Evolutionary conservation across 2,329 filamentous ascomycete species (phyloP), one percentile per base, ranked within the genome.

Genomic region (Helicocarpus griseus): DNA sequence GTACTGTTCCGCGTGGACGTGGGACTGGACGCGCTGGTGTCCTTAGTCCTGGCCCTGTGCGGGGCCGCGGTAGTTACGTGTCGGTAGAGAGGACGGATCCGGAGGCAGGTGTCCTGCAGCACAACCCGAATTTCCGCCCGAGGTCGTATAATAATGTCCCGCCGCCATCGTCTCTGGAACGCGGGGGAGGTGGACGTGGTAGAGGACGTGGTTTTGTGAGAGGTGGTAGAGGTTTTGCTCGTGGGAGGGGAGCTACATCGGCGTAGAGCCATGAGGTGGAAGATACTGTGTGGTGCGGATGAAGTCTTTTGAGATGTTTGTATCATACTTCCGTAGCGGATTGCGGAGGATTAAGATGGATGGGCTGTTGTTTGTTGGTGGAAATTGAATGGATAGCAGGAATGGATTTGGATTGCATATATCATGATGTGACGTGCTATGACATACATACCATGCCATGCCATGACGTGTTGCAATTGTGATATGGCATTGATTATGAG

Each of bases 61-160:
- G 38, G 47, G 41, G 52, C 46, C 58, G 62, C 28, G 58, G 58
- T 40, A 63, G 61, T 3, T 68, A 66, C 50, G 57, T 58, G 17
- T 59, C 59, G 17, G 59, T 68, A 33, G 64, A 80, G 60, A 74
- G 70, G 55, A 69, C 62, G 50, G 75, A 78, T 59, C 70, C 73
- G 4, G 63, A 67, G 6, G 72, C 72, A 31, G 75, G 74, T 22
- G 69, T 80, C 6, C 61, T 78, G n/a, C 61, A 67, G 45, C 73
- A 75, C 60, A 79, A 78, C 59, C 74, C 73, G 2, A 69, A 69
- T 45, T 80, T 80, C 62, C 66, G 70, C 41, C 74, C 76, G 11
- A 72, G 75, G 55, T 66, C 66, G 56, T 75, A 76, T 54, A 63
- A 64, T 49, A 72, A 68, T 52, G 73, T 75, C 4, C 73, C 75